Evolutionary conservation across 208 protist species (phyloP).

Genomic region (Wallacemonas sp.): DNA sequence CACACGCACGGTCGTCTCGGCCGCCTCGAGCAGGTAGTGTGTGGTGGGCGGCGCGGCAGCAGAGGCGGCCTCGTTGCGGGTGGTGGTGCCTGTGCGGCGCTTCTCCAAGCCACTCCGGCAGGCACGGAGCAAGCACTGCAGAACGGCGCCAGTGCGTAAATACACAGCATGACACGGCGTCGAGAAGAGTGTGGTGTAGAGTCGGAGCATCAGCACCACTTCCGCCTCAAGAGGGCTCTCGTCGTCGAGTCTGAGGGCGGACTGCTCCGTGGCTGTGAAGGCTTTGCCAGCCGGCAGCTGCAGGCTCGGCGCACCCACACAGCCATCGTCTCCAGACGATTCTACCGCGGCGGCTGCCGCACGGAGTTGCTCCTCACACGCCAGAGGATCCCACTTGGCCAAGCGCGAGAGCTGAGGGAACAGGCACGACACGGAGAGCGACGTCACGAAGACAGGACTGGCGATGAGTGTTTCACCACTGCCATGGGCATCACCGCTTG

Average conservation of each 20-base stretch:
- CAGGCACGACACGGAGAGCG: neutral
- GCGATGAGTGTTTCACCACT: neutral
- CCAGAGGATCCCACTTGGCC: constrained; percentile 4
- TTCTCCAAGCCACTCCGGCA: neutral
- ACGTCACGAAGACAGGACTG: neutral
- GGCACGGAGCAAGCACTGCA: neutral
- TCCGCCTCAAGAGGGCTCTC: constrained; percentile 20
- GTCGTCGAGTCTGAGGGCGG: neutral
- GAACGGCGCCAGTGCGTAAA: constrained; percentile 11
- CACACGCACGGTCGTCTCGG: constrained; percentile 6
- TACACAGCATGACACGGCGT: constrained; percentile 7
- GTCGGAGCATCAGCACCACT: constrained; percentile 9
- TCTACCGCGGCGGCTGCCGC: constrained; percentile 16
- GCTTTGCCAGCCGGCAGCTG: constrained; percentile 4
- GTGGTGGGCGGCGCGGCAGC: neutral
- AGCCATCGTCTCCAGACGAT: neutral
- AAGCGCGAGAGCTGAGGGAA: constrained; percentile 3
- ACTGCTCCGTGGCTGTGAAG: neutral
- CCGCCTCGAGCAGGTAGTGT: neutral
- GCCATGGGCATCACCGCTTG: neutral
- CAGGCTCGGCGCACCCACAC: neutral
- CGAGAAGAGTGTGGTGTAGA: constrained; percentile 5
- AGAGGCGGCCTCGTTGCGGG: neutral
- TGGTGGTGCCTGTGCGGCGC: neutral
- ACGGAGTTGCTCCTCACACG: neutral